A percentile compares a stretch with the other conserved stretches of the same genome.
phyloP scores from a whole-genome alignment of 2,329 filamentous ascomycete genomes.

The Sporothrix inflata region DNA sequence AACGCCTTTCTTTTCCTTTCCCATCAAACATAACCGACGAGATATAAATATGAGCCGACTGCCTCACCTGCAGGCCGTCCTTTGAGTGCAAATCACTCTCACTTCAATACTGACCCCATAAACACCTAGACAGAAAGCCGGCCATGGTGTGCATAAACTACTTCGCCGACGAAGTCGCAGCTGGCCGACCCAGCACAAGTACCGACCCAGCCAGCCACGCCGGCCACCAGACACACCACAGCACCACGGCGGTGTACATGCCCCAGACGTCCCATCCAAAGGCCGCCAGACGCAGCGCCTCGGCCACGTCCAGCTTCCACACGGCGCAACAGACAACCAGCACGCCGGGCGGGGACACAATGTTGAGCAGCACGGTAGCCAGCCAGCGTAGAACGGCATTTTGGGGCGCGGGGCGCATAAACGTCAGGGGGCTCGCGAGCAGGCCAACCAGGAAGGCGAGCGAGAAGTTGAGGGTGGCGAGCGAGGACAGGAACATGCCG shows the following conservation, averaged over 20 bases:
- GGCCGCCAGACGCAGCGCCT: constrained; percentile 71
- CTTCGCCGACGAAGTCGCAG: neutral
- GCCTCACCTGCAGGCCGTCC: neutral
- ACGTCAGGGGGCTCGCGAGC: constrained; percentile 76
- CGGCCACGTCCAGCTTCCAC: constrained; percentile 50
- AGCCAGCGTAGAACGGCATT: constrained; percentile 46
- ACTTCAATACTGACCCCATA: neutral
- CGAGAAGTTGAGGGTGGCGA: constrained; percentile 95
- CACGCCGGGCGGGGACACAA: constrained; percentile 65
- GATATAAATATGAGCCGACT: neutral
- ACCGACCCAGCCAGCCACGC: constrained; percentile 75
- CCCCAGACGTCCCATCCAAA: constrained; percentile 91
- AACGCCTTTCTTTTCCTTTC: neutral
- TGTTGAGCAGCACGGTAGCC: constrained; percentile 57
- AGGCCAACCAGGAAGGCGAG: constrained; percentile 84
- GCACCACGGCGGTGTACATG: constrained; percentile 82
- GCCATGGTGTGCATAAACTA: neutral
- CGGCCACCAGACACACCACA: constrained; percentile 97
- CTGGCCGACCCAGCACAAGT: constrained; percentile 52
- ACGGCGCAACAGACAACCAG: constrained; percentile 51
- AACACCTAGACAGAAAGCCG: neutral
- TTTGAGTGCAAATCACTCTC: neutral
- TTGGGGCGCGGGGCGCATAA: constrained; percentile 56
- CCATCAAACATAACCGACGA: neutral
- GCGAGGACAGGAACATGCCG: constrained; percentile 86